Conservation (phyloP, 495 filamentous ascomycete species). For the Penicillium mononematosum region DNA sequence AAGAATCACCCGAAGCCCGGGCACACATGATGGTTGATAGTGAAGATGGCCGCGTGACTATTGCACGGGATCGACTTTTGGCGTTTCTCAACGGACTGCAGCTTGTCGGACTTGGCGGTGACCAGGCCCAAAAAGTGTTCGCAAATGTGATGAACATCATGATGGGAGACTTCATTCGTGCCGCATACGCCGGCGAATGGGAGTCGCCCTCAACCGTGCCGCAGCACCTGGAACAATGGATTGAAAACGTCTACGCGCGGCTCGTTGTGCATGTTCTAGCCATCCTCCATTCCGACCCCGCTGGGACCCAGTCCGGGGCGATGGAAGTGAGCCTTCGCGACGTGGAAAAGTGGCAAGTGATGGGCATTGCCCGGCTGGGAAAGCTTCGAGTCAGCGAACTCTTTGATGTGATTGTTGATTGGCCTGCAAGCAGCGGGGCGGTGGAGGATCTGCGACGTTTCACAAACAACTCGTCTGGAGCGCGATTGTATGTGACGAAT, state of each 20-base stretch:
- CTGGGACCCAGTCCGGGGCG: conserved; percentile 21
- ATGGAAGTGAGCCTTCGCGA: conserved; percentile 55
- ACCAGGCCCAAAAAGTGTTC: conserved; percentile 72
- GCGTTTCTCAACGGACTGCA: conserved; percentile 61
- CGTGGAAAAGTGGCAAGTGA: conserved; percentile 77
- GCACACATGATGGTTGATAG: conserved; percentile 39
- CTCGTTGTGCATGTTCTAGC: conserved; percentile 64
- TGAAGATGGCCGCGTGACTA: conserved; percentile 35
- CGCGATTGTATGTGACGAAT: conserved; percentile 63
- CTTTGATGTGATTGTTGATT: conserved; percentile 83
- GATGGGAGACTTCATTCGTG: conserved; percentile 63
- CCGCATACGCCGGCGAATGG: conserved; percentile 62
- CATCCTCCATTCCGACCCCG: conserved; percentile 37
- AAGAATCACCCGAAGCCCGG: conserved; percentile 27
- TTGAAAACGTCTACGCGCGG: conserved; percentile 67
- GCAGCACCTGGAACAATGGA: conserved; percentile 62
- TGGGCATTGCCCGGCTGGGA: conserved; percentile 75
- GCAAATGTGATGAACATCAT: conserved; percentile 70
- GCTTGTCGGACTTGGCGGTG: conserved; percentile 70
- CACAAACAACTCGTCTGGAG: conserved; percentile 54
- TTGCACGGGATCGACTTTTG: conserved; percentile 53
- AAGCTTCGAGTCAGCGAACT: conserved; percentile 75
- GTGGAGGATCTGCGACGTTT: conserved; percentile 74
- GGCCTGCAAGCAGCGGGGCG: conserved; percentile 77
- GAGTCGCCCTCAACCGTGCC: conserved; percentile 53